A percentile compares a stretch with the other conserved stretches of the same genome.
Conservation (phyloP, 257 asterid species). For the Gentiana straminea region DNA sequence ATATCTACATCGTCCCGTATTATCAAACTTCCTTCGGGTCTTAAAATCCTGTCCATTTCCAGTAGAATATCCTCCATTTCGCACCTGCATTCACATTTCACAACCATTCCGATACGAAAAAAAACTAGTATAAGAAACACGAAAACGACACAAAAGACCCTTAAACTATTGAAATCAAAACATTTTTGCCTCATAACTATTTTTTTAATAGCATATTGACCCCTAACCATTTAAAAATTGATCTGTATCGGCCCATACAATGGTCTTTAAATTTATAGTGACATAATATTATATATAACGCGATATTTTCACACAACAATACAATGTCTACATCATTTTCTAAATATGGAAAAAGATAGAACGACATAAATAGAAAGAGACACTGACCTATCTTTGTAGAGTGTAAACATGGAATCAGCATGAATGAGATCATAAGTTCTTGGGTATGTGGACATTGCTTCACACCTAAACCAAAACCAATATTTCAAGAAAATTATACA, state of each 20-base stretch:
- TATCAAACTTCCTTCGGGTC: slow-evolving; percentile 81
- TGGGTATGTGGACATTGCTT: slow-evolving; percentile 94
- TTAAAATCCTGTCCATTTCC: slow-evolving; percentile 69
- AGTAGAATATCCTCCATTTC: slow-evolving; percentile 65
- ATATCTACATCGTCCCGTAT: slow-evolving; percentile 66
- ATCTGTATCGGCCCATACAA: too few relatives aligned
- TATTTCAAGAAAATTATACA: not conserved
- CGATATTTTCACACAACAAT: too few relatives aligned
- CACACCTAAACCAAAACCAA: slow-evolving; percentile 42
- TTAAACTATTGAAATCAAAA: too few relatives aligned
- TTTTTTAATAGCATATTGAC: too few relatives aligned
- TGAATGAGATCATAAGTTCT: slow-evolving; percentile 84
- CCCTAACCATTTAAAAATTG: too few relatives aligned
- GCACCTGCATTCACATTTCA: slow-evolving; percentile 30
- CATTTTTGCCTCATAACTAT: too few relatives aligned
- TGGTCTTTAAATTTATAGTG: too few relatives aligned
- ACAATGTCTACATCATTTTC: too few relatives aligned
- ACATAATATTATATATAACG: too few relatives aligned
- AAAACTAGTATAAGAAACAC: too few relatives aligned
- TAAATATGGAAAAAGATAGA: too few relatives aligned
- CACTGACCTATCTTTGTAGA: slow-evolving; percentile 48
- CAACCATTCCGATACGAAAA: not conserved
- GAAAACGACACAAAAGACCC: not conserved
- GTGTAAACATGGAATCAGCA: slow-evolving; percentile 61
- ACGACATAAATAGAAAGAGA: not conserved